phyloP scores from a whole-genome alignment of 768 basidiomycete genomes.

The Tylopilus subfusipes region DNA sequence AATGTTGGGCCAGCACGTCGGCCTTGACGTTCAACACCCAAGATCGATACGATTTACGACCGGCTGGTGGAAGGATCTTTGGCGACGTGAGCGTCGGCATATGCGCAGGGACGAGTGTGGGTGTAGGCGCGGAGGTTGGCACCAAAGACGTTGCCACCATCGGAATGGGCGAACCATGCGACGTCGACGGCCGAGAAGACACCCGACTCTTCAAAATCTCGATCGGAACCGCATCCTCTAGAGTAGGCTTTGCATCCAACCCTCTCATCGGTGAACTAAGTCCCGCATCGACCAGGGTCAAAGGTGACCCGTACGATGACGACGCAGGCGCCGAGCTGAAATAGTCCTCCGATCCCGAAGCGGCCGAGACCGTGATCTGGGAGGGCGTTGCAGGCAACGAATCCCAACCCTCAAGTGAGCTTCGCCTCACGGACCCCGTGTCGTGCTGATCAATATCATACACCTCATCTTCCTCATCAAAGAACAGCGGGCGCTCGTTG shows the following conservation, averaged over 20 bases:
- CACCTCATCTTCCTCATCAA: conserved; percentile 40
- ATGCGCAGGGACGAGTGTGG: not conserved
- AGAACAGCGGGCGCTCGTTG: conserved; percentile 57
- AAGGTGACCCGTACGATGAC: conserved; percentile 13
- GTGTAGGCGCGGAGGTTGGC: not conserved
- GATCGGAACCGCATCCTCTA: conserved; percentile 61
- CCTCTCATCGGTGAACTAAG: conserved; percentile 31
- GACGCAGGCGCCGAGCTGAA: conserved; percentile 16
- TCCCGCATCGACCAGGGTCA: conserved; percentile 14
- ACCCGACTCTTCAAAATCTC: conserved; percentile 66
- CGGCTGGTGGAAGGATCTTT: conserved; percentile 36
- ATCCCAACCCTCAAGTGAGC: conserved; percentile 1
- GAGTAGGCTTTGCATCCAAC: conserved; percentile 45
- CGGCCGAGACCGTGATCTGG: conserved; percentile 18
- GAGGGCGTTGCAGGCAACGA: conserved; percentile 20
- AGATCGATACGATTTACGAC: conserved; percentile 56
- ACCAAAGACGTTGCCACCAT: conserved; percentile 12
- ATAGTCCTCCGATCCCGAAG: conserved; percentile 23
- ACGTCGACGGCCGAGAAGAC: conserved; percentile 35
- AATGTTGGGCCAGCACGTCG: conserved; percentile 66
- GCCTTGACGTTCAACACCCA: conserved; percentile 67
- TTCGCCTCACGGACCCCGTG: conserved; percentile 23
- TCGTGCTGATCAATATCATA: conserved; percentile 32
- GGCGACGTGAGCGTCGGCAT: conserved; percentile 23
- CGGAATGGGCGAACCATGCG: conserved; percentile 24